Conservation (phyloP, 129 eudicot genomes). For the Smallanthus sonchifolius region DNA sequence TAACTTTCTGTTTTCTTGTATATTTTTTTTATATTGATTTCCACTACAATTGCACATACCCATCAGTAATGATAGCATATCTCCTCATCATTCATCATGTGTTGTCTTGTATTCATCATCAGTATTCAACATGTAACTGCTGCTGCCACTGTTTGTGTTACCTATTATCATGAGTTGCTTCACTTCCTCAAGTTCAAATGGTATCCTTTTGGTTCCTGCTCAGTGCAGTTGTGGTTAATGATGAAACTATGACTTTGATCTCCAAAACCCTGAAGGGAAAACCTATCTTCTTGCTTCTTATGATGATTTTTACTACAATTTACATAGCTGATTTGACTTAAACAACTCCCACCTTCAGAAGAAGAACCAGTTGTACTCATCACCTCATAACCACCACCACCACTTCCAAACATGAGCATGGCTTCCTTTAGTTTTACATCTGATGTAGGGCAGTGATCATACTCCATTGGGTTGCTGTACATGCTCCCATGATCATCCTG, state of each 20-base stretch:
- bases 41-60: slow-evolving; percentile 21
- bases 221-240: slow-evolving; percentile 15
- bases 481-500: slow-evolving; percentile 27
- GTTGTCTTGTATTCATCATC: slow-evolving; percentile 51
- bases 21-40: slow-evolving; percentile 26
- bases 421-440: slow-evolving; percentile 19
- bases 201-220: slow-evolving; percentile 26
- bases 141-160: slow-evolving; percentile 21
- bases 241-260: slow-evolving; percentile 34
- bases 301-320: neutral
- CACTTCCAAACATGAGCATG: slow-evolving; percentile 46
- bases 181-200: slow-evolving; percentile 40
- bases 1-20: neutral
- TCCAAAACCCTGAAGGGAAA: slow-evolving; percentile 26
- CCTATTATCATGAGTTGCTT: slow-evolving; percentile 37
- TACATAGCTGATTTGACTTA: slow-evolving; percentile 39
- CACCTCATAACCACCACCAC: slow-evolving; percentile 17
- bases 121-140: slow-evolving; percentile 32
- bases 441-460: slow-evolving; percentile 10
- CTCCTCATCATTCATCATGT: slow-evolving; percentile 23
- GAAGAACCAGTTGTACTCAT: slow-evolving; percentile 46
- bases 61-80: slow-evolving; percentile 33
- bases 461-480: slow-evolving; percentile 15
- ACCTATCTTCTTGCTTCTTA: slow-evolving; percentile 33
- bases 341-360: slow-evolving; percentile 57